These are phyloP conservation scores for Blepharisma undulans DNA, from an alignment of 169 alveolate species.

Conservation along the genomic window DNA sequence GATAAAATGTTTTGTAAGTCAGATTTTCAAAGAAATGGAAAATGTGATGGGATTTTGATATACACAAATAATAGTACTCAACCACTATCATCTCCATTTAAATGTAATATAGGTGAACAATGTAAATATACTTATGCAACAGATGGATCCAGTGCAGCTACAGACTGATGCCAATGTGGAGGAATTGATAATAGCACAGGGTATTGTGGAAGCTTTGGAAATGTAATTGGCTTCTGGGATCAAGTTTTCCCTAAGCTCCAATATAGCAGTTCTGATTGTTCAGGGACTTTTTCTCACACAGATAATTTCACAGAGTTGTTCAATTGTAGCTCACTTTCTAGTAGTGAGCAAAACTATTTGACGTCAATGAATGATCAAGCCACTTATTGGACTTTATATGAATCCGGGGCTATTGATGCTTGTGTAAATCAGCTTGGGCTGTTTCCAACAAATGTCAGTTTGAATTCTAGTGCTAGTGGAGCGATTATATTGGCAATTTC, in stretches of 20 bases:
- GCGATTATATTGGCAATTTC: not conserved
- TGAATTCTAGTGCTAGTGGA: not conserved
- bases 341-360: not conserved
- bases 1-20: constrained; percentile 4
- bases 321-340: not conserved
- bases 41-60: constrained; percentile 1
- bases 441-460: not conserved
- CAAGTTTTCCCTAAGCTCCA: not conserved
- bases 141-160: not conserved
- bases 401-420: not conserved
- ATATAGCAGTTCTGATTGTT: not conserved
- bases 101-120: not conserved
- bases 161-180: not conserved
- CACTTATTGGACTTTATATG: not conserved
- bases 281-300: not conserved
- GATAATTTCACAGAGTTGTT: not conserved
- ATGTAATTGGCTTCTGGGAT: not conserved
- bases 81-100: not conserved
- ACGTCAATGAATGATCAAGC: not conserved
- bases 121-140: not conserved
- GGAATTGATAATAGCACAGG: not conserved
- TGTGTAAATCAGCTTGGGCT: not conserved
- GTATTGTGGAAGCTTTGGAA: not conserved
- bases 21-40: not conserved
- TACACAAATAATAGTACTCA: not conserved